Evolutionary conservation across 176 grass and related monocot genomes (phyloP), one percentile per base, ranked within the genome.

Genomic region (Ensete ventricosum): DNA sequence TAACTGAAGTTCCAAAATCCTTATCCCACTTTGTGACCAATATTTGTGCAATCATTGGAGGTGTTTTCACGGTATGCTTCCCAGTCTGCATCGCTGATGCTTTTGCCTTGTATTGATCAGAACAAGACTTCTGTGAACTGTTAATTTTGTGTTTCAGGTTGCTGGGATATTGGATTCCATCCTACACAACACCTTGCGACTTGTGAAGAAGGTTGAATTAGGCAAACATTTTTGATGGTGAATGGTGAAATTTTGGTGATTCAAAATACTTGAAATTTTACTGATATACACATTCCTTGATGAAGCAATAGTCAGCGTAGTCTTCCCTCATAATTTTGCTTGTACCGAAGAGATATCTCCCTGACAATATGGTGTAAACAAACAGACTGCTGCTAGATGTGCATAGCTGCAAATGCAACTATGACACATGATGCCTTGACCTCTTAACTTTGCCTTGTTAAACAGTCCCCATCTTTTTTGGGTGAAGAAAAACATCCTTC

Each of bases 21-120:
- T 99, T 95, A 69, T 95, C 96, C 51, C 91, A 99, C 81, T 99
- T 99, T 72, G 82, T 99, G 83, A 99, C 96, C 83, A 95, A 99
- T 79, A 78, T 99, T 23, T 99, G 91, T 69, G 96, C 96, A 27
- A 99, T 99, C 66, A 89, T 99, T 75, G 96, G 96, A 83, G 96
- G 96, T 26, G 43, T 99, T 67, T 99, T 99, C 77, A 99, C 96
- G 86, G 96, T 99, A 79, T 50, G 82, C 75, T 76, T 49, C 77
- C 50, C 11, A 51, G 43, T 11, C 12, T 75, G 9, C 63, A 63
- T 67, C 76, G 17, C 78, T 76, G 14, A 52, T 82, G 54, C 67
- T 77, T 77, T 80, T 6, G 34, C 26, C 29, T n/a, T 67, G 70
- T 64, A 63, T 52, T 57, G 34, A 16, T 58, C 8, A 73, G 27